Evolutionary conservation across 1,284 basidiomycete species (phyloP), one percentile per base, ranked within the genome.

Genomic region (Cutaneotrichosporon sp.): DNA sequence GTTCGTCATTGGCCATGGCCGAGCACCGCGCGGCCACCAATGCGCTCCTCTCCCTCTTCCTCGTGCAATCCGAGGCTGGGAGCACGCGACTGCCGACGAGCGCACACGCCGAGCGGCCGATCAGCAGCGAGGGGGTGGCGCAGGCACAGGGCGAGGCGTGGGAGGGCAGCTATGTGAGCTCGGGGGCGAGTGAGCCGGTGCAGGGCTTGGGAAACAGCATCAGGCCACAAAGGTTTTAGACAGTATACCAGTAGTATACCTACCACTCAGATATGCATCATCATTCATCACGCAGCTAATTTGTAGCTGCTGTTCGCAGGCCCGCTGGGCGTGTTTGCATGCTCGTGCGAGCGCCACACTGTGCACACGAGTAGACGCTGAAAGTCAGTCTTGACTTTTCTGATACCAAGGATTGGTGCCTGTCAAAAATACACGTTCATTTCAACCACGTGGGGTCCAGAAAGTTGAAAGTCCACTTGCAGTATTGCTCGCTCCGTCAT

Each of bases 1-100:
- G 97, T 56, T 91, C 88, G 71, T 93, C 91, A 18, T 83, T 97
- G 64, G 88, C 87, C 76, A 99, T 99, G 96, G 95, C 94, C 18
- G 92, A 98, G 81, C 97, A 88, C 81, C 84, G 97, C 65, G 94
- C 92, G 76, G 74, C 77, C 1, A 69, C 71, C 57, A 80, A 81
- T 65, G 80, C 76, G 16, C 69, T 81, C 6, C 67, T 71, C 14
- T 72, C 73, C 22, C 63, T 81, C 38, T 81, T 74, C 70, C 69
- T 77, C 7, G 73, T 79, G 22, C 67, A 75, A 18, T 58, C 62
- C 11, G 66, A 67, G 18, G n/a, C 50, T 31, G 38, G 55, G 18
- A 22, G 56, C 18, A 58, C 26, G 18, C n/a, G 53, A 6, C 61
- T 68, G 56, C 66, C 66, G 30, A 68, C 64, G 2, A 58, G 58